These are phyloP conservation scores for Pistacia vera DNA, from an alignment of 345 rosid species.

Conservation along the genomic window DNA sequence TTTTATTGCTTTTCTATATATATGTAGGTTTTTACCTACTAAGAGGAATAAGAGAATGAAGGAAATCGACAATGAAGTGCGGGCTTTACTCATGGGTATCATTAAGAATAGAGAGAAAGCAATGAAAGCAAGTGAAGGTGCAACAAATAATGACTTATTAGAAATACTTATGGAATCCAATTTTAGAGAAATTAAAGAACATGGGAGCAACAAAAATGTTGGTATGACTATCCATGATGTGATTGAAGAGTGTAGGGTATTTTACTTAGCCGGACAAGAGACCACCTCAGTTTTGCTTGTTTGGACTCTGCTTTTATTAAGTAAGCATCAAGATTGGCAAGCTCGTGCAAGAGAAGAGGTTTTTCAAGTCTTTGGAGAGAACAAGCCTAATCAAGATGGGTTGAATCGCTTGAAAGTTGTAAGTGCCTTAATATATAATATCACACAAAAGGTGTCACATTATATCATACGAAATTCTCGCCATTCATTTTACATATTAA, in stretches of 20 bases:
- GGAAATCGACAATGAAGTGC: slow-evolving; percentile 29
- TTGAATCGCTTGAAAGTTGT: slow-evolving; percentile 50
- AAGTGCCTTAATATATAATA: slow-evolving; percentile 16
- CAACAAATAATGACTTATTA: slow-evolving; percentile 29
- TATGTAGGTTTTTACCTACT: slow-evolving; percentile 53
- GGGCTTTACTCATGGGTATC: slow-evolving; percentile 34
- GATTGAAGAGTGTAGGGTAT: slow-evolving; percentile 64
- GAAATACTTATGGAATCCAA: slow-evolving; percentile 56
- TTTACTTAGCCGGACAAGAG: slow-evolving; percentile 69
- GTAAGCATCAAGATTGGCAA: slow-evolving; percentile 62
- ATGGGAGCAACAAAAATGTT: slow-evolving; percentile 20
- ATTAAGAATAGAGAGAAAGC: slow-evolving; percentile 39
- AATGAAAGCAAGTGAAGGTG: slow-evolving; percentile 31
- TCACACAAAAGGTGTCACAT: too few species aligned
- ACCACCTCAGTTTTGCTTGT: slow-evolving; percentile 54
- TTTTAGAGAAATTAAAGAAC: slow-evolving; percentile 26
- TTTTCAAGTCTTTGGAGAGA: slow-evolving; percentile 43
- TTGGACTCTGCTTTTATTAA: slow-evolving; percentile 61
- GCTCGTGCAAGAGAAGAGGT: slow-evolving; percentile 61
- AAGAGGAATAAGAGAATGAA: slow-evolving; percentile 44
- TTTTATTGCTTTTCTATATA: not conserved
- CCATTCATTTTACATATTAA: too few species aligned
- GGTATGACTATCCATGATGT: slow-evolving; percentile 47
- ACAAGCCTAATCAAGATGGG: slow-evolving; percentile 28
- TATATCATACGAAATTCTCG: too few species aligned